Percentiles rank a stretch among this genome's conserved stretches.
phyloP scores from a whole-genome alignment of 129 eudicot genomes.

The Lactuca sativa region DNA sequence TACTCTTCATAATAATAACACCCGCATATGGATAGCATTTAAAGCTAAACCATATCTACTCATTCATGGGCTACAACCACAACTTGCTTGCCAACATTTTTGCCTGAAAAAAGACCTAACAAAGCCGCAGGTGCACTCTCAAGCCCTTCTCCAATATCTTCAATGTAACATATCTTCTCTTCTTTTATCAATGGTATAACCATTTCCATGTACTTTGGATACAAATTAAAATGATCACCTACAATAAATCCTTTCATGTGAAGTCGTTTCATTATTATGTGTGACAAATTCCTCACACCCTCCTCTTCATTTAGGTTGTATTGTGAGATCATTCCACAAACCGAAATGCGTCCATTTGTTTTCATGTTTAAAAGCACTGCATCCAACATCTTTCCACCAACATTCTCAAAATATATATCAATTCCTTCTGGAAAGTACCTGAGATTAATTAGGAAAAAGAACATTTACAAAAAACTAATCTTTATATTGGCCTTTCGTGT shows the following conservation, averaged over 20 bases:
- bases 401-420: conserved; percentile 41
- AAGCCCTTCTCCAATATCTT: too few species aligned
- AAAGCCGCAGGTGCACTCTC: conserved; percentile 16
- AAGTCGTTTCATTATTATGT: conserved; percentile 18
- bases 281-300: conserved; percentile 19
- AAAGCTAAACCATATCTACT: background rate
- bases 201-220: conserved; percentile 38
- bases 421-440: conserved; percentile 39
- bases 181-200: conserved; percentile 30
- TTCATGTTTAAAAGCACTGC: conserved; percentile 39
- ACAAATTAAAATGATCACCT: conserved; percentile 6
- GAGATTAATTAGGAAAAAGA: too few species aligned
- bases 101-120: conserved; percentile 38
- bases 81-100: conserved; percentile 40
- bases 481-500: too few species aligned
- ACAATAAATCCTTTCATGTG: conserved; percentile 34
- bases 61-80: conserved; percentile 33
- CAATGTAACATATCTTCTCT: background rate
- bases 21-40: background rate
- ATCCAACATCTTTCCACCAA: conserved; percentile 42
- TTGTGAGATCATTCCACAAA: conserved; percentile 37
- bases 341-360: conserved; percentile 31
- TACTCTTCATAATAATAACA: background rate
- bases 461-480: too few species aligned
- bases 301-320: conserved; percentile 25